Base-by-base conservation (phyloP, 2,329 filamentous ascomycete species). In the Cordyceps militaris region DNA sequence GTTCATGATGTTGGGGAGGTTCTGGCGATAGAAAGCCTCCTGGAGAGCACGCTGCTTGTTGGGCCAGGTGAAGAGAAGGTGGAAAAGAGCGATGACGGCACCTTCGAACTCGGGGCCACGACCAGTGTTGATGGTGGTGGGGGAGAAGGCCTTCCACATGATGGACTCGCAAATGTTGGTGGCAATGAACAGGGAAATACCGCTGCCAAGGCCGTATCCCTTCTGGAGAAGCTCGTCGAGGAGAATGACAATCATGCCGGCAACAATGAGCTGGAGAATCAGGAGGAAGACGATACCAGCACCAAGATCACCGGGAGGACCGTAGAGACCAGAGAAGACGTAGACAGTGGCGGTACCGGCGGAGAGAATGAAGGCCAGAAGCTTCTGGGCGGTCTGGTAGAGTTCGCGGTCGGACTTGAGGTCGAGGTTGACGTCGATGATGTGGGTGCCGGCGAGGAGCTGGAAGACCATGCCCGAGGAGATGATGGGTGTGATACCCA, bases 131-230 rank as follows among this genome's bases (percentile, higher is more conserved):
- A 97, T 95, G 72, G 94, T 97, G 61, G 92, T 97, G 58, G 95
- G 95, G 55, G 93, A 97, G 83, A 99, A 97, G 54, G 95, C 94
- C 84, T 97, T 97, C 94, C 94, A 99, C 79, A 99, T 89, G 75
- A 99, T 99, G 59, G 93, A 97, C 82, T 99, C 94, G 89, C 94
- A 99, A 71, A 99, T 97, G 84, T 97, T 97, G 80, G 94, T 99
- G 66, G 94, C 94, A 73, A 99, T 99, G 84, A 99, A 99, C 63
- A 99, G 89, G 49, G 93, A 97, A 74, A 99, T 99, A 78, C 94
- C 94, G 72, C 90, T 96, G 76, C 94, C 94, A 64, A 99, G 88
- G 76, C 94, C 94, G 71, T 99, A 99, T 66, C 94, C 94, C 85
- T 99, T 99, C 80, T 99, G 95, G 68, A 99, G 88, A 61, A 99